Conservation (phyloP, 2,329 filamentous ascomycete species). For the Lachnellula subtilissima region DNA sequence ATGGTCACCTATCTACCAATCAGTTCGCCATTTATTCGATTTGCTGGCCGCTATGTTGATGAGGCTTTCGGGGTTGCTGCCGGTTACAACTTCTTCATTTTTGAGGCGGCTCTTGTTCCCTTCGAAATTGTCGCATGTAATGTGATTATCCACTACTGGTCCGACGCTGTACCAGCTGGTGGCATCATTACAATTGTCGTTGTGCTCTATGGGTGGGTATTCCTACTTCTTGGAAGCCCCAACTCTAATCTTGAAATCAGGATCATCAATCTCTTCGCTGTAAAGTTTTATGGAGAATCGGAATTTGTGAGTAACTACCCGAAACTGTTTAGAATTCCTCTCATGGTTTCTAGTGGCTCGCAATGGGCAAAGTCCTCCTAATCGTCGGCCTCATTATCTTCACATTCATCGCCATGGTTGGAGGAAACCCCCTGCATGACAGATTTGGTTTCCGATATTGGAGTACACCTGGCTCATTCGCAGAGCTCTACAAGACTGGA, state of each 20-base stretch:
- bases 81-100: conserved; percentile 71
- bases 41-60: conserved; percentile 70
- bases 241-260: conserved; percentile 9
- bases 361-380: conserved; percentile 66
- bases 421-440: conserved; percentile 54
- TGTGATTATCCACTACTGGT: conserved; percentile 60
- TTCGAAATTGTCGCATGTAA: conserved; percentile 65
- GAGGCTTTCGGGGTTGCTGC: conserved; percentile 69
- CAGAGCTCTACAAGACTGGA: conserved; percentile 46
- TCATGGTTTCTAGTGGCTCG: conserved; percentile 26
- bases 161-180: conserved; percentile 52
- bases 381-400: conserved; percentile 50
- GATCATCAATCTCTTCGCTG: conserved; percentile 63
- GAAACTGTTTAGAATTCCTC: neutral
- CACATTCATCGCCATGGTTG: conserved; percentile 60
- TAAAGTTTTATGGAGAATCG: conserved; percentile 70
- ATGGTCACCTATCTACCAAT: conserved; percentile 76
- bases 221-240: neutral
- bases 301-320: conserved; percentile 54
- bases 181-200: conserved; percentile 58
- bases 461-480: conserved; percentile 43
- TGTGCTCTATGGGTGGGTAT: conserved; percentile 30
- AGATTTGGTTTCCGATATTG: conserved; percentile 53
- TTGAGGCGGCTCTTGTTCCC: conserved; percentile 62
- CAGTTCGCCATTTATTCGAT: conserved; percentile 72